Evolutionary conservation across 768 basidiomycete species (phyloP).

Genomic region (Tricholomella constricta): DNA sequence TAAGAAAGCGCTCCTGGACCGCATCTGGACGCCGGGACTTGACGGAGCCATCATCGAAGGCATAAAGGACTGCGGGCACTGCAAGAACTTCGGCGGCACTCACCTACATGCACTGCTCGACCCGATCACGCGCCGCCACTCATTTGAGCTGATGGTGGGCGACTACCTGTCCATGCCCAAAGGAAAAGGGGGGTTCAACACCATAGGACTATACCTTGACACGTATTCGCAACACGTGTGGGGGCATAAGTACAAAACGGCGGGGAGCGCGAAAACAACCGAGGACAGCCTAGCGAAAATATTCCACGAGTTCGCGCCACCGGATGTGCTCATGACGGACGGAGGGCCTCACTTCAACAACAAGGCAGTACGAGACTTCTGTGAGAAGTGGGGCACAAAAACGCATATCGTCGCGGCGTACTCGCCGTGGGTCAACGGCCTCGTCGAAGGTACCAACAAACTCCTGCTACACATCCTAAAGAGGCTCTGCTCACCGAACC

Average conservation of each 20-base stretch:
- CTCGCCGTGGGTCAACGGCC: too few relatives aligned
- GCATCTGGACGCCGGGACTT: constrained; percentile 25
- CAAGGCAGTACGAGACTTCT: constrained; percentile 29
- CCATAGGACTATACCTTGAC: too few relatives aligned
- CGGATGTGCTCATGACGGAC: constrained; percentile 35
- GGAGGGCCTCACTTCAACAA: too few relatives aligned
- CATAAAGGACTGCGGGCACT: too few relatives aligned
- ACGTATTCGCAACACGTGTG: too few relatives aligned
- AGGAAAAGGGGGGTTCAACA: too few relatives aligned
- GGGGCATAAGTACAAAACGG: too few relatives aligned
- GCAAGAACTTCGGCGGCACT: too few relatives aligned
- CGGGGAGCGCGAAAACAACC: too few relatives aligned
- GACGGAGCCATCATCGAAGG: constrained; percentile 28
- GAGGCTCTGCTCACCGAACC: constrained; percentile 35
- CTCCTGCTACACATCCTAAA: constrained; percentile 27
- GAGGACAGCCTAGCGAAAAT: too few relatives aligned
- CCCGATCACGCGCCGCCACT: constrained; percentile 35
- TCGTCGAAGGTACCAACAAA: too few relatives aligned
- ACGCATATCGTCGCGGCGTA: constrained; percentile 17
- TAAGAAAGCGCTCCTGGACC: constrained; percentile 30
- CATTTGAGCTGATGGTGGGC: constrained; percentile 39
- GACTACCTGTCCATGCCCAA: constrained; percentile 21
- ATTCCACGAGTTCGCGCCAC: not conserved
- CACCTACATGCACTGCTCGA: too few relatives aligned
- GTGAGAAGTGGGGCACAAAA: constrained; percentile 20